phyloP scores from a whole-genome alignment of 2,329 filamentous ascomycete species.

The Chaetomium globosum region DNA sequence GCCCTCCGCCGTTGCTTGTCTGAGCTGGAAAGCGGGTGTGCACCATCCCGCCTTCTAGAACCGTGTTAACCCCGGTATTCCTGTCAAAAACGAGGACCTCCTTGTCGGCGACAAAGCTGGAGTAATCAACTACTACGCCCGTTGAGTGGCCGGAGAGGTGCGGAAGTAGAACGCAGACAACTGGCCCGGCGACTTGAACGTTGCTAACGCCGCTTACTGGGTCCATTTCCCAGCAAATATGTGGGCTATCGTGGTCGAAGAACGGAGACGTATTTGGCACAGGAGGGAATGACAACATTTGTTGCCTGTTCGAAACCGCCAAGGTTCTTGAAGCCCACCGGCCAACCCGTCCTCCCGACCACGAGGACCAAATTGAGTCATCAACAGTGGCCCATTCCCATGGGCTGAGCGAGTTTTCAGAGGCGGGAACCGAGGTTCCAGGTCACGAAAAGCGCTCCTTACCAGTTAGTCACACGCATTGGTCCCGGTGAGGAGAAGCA shows the following conservation, averaged over 20 bases:
- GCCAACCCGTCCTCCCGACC: background rate
- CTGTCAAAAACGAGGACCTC: conserved; percentile 76
- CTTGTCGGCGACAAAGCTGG: conserved; percentile 84
- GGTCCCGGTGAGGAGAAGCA: conserved; percentile 64
- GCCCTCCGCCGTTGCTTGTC: conserved; percentile 71
- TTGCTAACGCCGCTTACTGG: conserved; percentile 73
- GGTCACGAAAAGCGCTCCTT: conserved; percentile 40
- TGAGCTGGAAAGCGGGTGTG: conserved; percentile 76
- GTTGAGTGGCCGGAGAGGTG: conserved; percentile 77
- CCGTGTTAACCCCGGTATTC: conserved; percentile 49
- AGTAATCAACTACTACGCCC: conserved; percentile 82
- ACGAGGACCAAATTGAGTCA: background rate
- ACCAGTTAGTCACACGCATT: conserved; percentile 51
- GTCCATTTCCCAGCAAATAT: conserved; percentile 86
- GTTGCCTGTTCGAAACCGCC: conserved; percentile 75
- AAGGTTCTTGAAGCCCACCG: conserved; percentile 51
- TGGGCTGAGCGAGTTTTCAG: conserved; percentile 26
- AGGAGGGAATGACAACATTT: conserved; percentile 89
- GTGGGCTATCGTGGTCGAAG: conserved; percentile 64
- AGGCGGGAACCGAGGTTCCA: conserved; percentile 34
- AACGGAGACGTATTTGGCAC: conserved; percentile 79
- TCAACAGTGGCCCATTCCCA: conserved; percentile 3
- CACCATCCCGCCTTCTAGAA: conserved; percentile 56
- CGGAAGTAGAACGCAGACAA: conserved; percentile 64
- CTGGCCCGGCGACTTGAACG: conserved; percentile 78